A percentile compares a stretch with the other conserved stretches of the same genome.
These are phyloP conservation scores for Tolypocladium inflatum DNA, from an alignment of 2,329 filamentous ascomycete species.

Conservation along the genomic window DNA sequence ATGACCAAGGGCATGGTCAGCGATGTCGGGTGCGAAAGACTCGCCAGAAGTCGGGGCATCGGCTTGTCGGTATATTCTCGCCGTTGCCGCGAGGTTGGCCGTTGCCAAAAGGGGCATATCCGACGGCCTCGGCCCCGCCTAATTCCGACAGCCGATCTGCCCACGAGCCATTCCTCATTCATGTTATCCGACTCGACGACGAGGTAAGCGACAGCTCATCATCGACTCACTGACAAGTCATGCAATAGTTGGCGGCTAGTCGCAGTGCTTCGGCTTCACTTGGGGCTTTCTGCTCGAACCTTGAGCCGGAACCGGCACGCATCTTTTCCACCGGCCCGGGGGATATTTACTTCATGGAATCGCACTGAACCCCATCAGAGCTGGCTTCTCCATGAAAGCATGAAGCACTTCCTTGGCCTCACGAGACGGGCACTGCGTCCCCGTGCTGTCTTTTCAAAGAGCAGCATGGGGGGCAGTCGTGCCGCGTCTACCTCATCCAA, in stretches of 20 bases:
- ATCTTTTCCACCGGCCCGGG: neutral
- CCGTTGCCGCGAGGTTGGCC: neutral
- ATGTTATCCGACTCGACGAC: neutral
- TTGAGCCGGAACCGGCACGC: neutral
- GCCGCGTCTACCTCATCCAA: neutral
- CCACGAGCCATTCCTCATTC: neutral
- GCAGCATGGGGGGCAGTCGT: neutral
- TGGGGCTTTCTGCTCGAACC: neutral
- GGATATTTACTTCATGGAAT: neutral
- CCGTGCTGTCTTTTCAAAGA: neutral
- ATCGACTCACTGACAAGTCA: neutral
- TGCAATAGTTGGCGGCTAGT: neutral
- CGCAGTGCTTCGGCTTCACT: neutral
- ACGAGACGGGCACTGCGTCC: neutral
- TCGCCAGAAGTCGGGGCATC: neutral
- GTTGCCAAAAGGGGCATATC: neutral
- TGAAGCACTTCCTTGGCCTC: neutral
- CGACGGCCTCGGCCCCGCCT: neutral
- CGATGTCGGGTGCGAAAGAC: neutral
- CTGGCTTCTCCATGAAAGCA: neutral
- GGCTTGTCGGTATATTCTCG: neutral
- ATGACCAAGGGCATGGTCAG: neutral
- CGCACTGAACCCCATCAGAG: neutral
- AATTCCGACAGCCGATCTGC: neutral
- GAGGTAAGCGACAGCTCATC: neutral